Evolutionary conservation across 2,329 filamentous ascomycete genomes (phyloP), one percentile per base, ranked within the genome.

Genomic region (Pseudogymnoascus pannorum): DNA sequence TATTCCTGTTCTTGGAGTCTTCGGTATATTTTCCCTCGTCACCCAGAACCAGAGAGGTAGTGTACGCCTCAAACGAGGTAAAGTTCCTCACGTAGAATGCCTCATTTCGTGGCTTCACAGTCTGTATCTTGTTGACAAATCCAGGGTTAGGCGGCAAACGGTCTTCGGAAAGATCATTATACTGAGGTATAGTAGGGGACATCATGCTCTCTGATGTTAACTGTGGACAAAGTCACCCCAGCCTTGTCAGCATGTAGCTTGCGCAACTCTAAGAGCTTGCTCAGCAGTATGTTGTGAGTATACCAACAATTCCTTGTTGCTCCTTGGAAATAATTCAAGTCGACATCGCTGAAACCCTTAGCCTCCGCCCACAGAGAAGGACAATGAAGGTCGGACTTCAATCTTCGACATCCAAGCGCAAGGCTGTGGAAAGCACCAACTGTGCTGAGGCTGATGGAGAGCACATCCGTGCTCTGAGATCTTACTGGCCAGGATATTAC

Each of bases 51-150:
- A n/a, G n/a, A n/a, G n/a, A n/a, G 16, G 71, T 66, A 0, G 66
- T 68, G 40, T 64, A 64, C 6, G 63, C 67, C 4, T 29, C 35
- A 58, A 69, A 69, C 14, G 61, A 63, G 3, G 70, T 71, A 24
- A 72, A 57, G 40, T 65, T 66, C 61, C 69, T 66, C 16, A 62
- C 61, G 44, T 62, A 68, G 6, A 64, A 63, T 5, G 63, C 61
- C n/a, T 69, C 67, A 5, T 67, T 64, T 54, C 66, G 26, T 9
- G 62, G 20, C 33, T 36, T 64, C 3, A 60, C 58, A n/a, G 64
- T 63, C n/a, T 58, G 64, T 33, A 70, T 64, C 22, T 70, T 67
- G 4, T 54, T 35, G 16, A 67, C n/a, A n/a, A n/a, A n/a, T n/a
- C n/a, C n/a, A n/a, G n/a, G n/a, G n/a, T n/a, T n/a, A n/a, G n/a